These are phyloP conservation scores for Jatropha curcas DNA, from an alignment of 345 rosid genomes.

Conservation along the genomic window DNA sequence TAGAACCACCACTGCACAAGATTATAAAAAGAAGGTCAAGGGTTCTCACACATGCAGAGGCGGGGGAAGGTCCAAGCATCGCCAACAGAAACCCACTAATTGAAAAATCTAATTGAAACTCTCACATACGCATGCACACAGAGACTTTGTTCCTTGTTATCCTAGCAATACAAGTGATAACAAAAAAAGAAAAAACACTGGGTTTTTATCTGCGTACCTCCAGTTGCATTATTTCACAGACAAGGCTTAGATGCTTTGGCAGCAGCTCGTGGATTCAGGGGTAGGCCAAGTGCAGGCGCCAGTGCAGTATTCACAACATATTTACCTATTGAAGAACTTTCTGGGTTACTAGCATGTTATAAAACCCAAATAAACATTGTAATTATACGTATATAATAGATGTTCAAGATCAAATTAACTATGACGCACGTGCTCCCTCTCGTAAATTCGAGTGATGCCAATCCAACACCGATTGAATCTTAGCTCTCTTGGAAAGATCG, in stretches of 20 bases:
- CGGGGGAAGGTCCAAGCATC: background rate
- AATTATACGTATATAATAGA: background rate
- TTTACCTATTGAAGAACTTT: constrained; percentile 42
- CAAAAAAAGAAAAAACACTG: background rate
- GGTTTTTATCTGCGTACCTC: constrained; percentile 47
- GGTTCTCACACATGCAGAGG: background rate
- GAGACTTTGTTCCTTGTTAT: background rate
- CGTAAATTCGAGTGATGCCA: constrained; percentile 92
- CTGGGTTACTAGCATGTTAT: background rate
- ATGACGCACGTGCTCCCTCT: constrained; percentile 56
- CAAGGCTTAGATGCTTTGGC: constrained; percentile 77
- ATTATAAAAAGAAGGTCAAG: background rate
- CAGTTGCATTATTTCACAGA: constrained; percentile 77
- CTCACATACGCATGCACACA: background rate
- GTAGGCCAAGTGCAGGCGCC: constrained; percentile 58
- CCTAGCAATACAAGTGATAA: background rate
- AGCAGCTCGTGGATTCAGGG: constrained; percentile 58
- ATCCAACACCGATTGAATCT: constrained; percentile 75
- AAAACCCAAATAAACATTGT: no score
- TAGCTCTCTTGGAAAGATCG: constrained; percentile 79
- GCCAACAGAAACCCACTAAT: background rate
- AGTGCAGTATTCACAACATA: constrained; percentile 44
- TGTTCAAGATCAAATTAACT: background rate
- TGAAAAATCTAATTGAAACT: no score
- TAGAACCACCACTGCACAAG: background rate